Evolutionary conservation across 345 rosid genomes (phyloP), one percentile per base, ranked within the genome.

Genomic region (Boechera divaricarpa): DNA sequence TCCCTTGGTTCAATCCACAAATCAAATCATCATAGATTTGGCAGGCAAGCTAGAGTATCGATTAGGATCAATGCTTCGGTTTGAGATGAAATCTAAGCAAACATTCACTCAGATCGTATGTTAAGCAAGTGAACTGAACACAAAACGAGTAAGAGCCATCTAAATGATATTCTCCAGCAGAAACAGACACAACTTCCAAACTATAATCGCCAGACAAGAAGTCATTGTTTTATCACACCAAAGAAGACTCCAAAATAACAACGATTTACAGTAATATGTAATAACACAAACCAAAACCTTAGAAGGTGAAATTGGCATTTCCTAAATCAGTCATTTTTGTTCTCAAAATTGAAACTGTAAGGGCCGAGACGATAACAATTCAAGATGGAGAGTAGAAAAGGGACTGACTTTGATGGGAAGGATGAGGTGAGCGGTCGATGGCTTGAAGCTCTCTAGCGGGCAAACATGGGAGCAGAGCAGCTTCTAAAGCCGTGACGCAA

Each of bases 391-490:
- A 67, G 36, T 35, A 33, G 38, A 26, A 26, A 67, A 77, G 51
- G 16, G 28, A 83, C 91, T 70, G 13, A 94, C 98, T 95, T 79
- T 90, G 99, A 77, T 95, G 99, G 69, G 99, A 92, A 75, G 94
- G 97, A 58, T 92, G 96, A 2, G 96, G 97, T 65, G 98, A 95
- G 24, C 98, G 98, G 76, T 92, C 98, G 7, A 91, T 92, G 1
- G 99, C 98, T 77, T 95, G 99, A 73, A 92, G 98, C 85, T 95
- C 99, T 77, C 98, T 85, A 57, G 99, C 99, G 2, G 98, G 99
- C 69, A 95, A 84, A 85, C 99, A 95, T 0, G 99, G 99, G 12
- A 95, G 88, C 81, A 95, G 78, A 79, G 97, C 94, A 28, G 90
- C 85, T 82, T 92, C 97, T 53, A 92, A 82, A 1, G 97, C 91